Conservation (phyloP, 2,329 filamentous ascomycete genomes). For the Claviceps sp. region DNA sequence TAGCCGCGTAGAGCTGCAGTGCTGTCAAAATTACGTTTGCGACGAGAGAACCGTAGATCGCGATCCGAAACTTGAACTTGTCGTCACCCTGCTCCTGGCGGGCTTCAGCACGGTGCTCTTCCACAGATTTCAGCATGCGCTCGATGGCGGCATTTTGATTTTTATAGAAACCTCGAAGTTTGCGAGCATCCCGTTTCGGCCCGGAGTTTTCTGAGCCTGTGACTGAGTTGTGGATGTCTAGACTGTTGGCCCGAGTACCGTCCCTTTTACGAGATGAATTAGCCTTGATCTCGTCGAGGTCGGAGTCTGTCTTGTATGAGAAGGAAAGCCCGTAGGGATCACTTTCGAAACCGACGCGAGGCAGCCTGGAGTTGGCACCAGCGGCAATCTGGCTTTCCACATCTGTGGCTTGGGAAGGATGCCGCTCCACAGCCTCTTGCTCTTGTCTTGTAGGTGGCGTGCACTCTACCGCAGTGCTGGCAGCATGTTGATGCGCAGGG, state of each 20-base stretch:
- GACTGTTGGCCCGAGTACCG: constrained; percentile 15
- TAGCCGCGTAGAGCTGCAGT: constrained; percentile 80
- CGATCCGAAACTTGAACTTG: constrained; percentile 60
- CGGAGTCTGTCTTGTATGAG: constrained; percentile 61
- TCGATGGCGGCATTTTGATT: constrained; percentile 89
- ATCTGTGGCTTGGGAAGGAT: constrained; percentile 26
- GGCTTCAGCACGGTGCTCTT: constrained; percentile 75
- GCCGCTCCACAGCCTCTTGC: constrained; percentile 28
- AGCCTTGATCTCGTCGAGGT: constrained; percentile 65
- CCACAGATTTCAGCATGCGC: constrained; percentile 79
- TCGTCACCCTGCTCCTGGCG: constrained; percentile 70
- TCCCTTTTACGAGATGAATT: constrained; percentile 69
- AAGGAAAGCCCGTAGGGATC: constrained; percentile 74
- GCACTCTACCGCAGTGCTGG: constrained; percentile 33
- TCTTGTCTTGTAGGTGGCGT: constrained; percentile 18
- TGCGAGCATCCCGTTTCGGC: constrained; percentile 29
- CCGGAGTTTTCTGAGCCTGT: constrained; percentile 6
- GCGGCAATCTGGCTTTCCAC: constrained; percentile 34
- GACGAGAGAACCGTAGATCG: constrained; percentile 53
- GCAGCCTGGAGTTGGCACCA: constrained; percentile 29
- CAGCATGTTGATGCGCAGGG: constrained; percentile 16
- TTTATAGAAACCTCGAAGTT: constrained; percentile 72
- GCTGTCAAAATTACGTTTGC: constrained; percentile 70
- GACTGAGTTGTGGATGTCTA: neutral
- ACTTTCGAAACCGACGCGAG: constrained; percentile 47